Percentiles rank a stretch among this genome's conserved stretches.
Evolutionary conservation across 2,329 filamentous ascomycete genomes (phyloP).

Genomic region (Fusarium liriodendri): DNA sequence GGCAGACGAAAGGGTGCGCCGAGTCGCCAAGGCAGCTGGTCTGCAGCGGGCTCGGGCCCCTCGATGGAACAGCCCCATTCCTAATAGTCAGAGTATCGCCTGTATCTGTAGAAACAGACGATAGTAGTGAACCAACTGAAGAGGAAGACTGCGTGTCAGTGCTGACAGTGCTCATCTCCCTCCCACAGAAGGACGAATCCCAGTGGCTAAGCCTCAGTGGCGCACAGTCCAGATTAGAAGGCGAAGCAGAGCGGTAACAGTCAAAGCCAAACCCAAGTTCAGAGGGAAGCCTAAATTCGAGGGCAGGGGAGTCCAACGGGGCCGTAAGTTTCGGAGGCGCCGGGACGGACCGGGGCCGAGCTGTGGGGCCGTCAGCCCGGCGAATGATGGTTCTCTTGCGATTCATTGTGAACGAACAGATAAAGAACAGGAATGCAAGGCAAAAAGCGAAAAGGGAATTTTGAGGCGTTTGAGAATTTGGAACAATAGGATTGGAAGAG

Average conservation of each 20-base stretch:
- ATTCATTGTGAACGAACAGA: neutral
- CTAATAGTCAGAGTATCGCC: constrained; percentile 36
- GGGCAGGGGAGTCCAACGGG: neutral
- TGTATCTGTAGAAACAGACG: constrained; percentile 45
- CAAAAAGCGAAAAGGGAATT: neutral
- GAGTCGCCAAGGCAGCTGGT: constrained; percentile 24
- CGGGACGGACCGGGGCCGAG: constrained; percentile 17
- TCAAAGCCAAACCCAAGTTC: constrained; percentile 15
- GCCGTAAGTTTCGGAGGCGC: neutral
- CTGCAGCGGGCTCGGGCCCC: constrained; percentile 41
- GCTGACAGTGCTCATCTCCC: constrained; percentile 43
- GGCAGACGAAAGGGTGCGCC: constrained; percentile 38
- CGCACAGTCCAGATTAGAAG: constrained; percentile 16
- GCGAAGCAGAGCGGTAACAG: constrained; percentile 27
- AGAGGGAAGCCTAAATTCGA: constrained; percentile 1
- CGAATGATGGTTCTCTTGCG: neutral
- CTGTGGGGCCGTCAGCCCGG: constrained; percentile 25
- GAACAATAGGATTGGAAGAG: neutral
- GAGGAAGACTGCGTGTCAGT: constrained; percentile 42
- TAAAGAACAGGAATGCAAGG: neutral
- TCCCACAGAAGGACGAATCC: neutral
- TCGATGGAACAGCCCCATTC: constrained; percentile 21
- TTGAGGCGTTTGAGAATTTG: constrained; percentile 12
- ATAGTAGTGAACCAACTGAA: constrained; percentile 46
- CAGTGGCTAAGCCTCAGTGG: neutral